phyloP scores from a whole-genome alignment of 768 basidiomycete genomes.

The Tulasnella sp. region DNA sequence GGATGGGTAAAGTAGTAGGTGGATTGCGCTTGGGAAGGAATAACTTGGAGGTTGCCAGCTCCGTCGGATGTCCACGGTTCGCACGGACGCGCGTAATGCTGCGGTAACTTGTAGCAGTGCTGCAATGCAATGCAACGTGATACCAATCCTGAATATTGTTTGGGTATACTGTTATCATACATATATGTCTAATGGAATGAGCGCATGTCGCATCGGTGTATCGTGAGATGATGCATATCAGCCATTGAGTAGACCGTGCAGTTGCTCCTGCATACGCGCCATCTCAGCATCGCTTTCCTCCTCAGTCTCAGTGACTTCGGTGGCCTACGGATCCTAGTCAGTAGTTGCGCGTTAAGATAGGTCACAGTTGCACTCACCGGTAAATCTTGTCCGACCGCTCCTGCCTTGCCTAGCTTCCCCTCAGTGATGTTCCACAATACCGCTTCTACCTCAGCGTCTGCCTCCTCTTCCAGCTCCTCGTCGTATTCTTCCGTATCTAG shows the following conservation, averaged over 20 bases:
- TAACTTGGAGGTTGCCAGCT: neutral
- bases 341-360: slow-evolving; percentile 10
- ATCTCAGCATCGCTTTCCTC: slow-evolving; percentile 79
- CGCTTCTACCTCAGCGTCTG: slow-evolving; percentile 94
- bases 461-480: slow-evolving; percentile 91
- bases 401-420: slow-evolving; percentile 85
- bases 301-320: slow-evolving; percentile 55
- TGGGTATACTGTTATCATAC: neutral
- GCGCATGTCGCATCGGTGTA: neutral
- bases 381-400: slow-evolving; percentile 54
- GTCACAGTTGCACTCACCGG: slow-evolving; percentile 45
- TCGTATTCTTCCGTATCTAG: slow-evolving; percentile 78
- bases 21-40: neutral
- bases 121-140: neutral
- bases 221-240: slow-evolving; percentile 15
- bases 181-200: neutral
- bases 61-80: neutral
- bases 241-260: slow-evolving; percentile 71
- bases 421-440: slow-evolving; percentile 91
- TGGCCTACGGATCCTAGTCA: slow-evolving; percentile 30
- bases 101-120: neutral
- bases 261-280: slow-evolving; percentile 81
- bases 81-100: neutral
- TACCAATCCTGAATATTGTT: neutral
- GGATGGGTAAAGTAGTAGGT: neutral